Evolutionary conservation across 1,284 basidiomycete species (phyloP).

Genomic region (Papiliotrema fonsecae): DNA sequence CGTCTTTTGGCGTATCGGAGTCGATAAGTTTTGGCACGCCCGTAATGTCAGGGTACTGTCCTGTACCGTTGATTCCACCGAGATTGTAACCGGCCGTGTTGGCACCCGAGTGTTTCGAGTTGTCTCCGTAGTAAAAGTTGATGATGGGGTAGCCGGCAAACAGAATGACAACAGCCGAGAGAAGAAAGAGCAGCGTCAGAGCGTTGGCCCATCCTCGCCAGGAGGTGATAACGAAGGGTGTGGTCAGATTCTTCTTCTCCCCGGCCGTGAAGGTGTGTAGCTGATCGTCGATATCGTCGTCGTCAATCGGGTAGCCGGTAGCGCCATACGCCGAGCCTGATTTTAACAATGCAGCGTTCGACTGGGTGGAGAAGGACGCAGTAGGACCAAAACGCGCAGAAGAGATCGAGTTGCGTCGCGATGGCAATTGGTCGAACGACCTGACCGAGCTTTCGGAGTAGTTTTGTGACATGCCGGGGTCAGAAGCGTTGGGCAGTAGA

Average conservation of each 20-base stretch:
- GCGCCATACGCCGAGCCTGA: background rate
- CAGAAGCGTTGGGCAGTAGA: constrained; percentile 29
- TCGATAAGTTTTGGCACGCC: constrained; percentile 64
- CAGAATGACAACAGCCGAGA: constrained; percentile 53
- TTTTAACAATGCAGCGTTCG: background rate
- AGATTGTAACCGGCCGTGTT: constrained; percentile 55
- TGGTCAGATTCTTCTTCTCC: constrained; percentile 26
- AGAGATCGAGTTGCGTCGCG: constrained; percentile 1
- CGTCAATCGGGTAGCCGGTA: constrained; percentile 5
- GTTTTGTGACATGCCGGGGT: constrained; percentile 29
- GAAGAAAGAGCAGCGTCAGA: constrained; percentile 50
- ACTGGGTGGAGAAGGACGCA: background rate
- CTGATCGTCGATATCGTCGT: constrained; percentile 51
- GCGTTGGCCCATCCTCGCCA: constrained; percentile 53
- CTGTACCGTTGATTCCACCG: constrained; percentile 70
- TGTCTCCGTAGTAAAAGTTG: constrained; percentile 52
- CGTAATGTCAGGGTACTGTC: constrained; percentile 57
- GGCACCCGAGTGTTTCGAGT: constrained; percentile 17
- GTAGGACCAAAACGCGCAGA: constrained; percentile 3
- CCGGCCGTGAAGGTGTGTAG: constrained; percentile 54
- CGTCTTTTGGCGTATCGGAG: constrained; percentile 58
- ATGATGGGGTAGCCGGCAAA: constrained; percentile 78
- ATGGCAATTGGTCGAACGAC: constrained; percentile 22
- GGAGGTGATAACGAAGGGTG: constrained; percentile 49
- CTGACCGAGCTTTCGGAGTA: constrained; percentile 32